These are phyloP conservation scores for Paecilomyces formosus DNA, from an alignment of 2,329 filamentous ascomycete species.

Conservation along the genomic window DNA sequence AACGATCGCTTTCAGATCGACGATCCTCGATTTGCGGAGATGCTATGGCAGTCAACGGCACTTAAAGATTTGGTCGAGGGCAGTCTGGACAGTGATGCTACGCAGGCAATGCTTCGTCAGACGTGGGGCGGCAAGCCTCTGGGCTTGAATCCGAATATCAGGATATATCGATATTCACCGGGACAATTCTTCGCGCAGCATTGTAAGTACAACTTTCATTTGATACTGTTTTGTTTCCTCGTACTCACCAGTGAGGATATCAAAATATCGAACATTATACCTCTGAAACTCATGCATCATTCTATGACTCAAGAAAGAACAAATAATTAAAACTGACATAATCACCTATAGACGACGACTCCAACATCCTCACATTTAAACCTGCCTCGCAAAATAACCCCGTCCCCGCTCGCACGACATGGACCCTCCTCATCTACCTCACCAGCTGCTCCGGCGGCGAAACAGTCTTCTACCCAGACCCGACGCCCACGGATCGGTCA, in stretches of 20 bases:
- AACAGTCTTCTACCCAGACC: slow-evolving; percentile 80
- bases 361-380: slow-evolving; percentile 60
- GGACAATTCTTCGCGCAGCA: slow-evolving; percentile 91
- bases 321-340: not conserved
- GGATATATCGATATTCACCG: slow-evolving; percentile 77
- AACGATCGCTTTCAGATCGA: slow-evolving; percentile 85
- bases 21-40: slow-evolving; percentile 65
- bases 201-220: slow-evolving; percentile 51
- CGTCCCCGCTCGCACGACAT: slow-evolving; percentile 64
- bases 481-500: slow-evolving; percentile 35
- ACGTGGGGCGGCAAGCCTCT: slow-evolving; percentile 73
- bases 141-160: slow-evolving; percentile 82
- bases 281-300: too few relatives aligned
- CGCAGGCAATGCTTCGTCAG: slow-evolving; percentile 6
- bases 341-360: slow-evolving; percentile 66
- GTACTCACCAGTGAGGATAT: too few relatives aligned
- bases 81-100: slow-evolving; percentile 16
- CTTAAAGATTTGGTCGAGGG: slow-evolving; percentile 53
- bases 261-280: too few relatives aligned
- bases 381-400: slow-evolving; percentile 33
- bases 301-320: not conserved
- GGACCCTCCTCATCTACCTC: slow-evolving; percentile 84
- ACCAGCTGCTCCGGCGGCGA: slow-evolving; percentile 80
- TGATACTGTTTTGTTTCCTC: not conserved
- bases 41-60: slow-evolving; percentile 70